Evolutionary conservation across 805 yeast species (phyloP).

Genomic region (Kodamaea neixiangensis): DNA sequence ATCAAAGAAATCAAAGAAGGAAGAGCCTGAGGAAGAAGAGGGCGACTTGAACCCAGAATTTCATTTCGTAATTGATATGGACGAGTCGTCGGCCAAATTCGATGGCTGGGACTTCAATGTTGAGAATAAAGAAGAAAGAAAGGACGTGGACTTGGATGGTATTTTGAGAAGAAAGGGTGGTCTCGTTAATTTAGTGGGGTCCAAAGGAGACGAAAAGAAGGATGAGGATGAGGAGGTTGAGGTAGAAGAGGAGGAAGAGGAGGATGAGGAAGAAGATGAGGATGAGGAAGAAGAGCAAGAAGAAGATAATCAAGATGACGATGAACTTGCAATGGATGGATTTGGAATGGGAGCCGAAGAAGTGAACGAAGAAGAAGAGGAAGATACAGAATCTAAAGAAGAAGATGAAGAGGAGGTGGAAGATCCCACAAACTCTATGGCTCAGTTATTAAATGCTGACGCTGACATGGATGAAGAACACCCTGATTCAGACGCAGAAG

Average conservation of each 20-base stretch:
- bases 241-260: constrained; percentile 26
- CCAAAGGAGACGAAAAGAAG: constrained; percentile 25
- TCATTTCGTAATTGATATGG: constrained; percentile 65
- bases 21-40: constrained; percentile 36
- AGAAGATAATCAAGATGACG: constrained; percentile 34
- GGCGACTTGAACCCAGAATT: constrained; percentile 72
- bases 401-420: constrained; percentile 30
- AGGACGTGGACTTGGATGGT: constrained; percentile 77
- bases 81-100: constrained; percentile 47
- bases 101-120: constrained; percentile 86
- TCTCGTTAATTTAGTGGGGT: constrained; percentile 52
- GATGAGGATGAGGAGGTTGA: constrained; percentile 29
- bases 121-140: constrained; percentile 33
- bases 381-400: constrained; percentile 24
- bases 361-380: constrained; percentile 33
- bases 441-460: constrained; percentile 11
- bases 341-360: constrained; percentile 51
- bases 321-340: constrained; percentile 46
- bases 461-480: constrained; percentile 22
- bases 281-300: constrained; percentile 39
- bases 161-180: constrained; percentile 88
- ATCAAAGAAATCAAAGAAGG: constrained; percentile 16
- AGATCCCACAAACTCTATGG: constrained; percentile 23
- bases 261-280: constrained; percentile 29
- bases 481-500: constrained; percentile 23